Evolutionary conservation across 495 filamentous ascomycete genomes (phyloP).

Genomic region (Xylaria venustula): DNA sequence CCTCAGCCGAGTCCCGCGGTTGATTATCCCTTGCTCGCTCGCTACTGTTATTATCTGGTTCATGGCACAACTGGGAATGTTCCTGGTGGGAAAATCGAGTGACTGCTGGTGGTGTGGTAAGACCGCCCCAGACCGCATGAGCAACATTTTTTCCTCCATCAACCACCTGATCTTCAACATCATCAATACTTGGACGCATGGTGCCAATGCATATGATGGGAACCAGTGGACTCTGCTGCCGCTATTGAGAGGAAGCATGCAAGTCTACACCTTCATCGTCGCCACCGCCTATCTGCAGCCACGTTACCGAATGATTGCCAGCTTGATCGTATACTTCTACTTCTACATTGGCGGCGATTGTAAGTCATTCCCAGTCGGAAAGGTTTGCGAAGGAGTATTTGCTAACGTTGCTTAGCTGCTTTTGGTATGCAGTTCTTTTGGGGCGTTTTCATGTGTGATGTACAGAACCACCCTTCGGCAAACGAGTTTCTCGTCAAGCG

Average conservation of each 20-base stretch:
- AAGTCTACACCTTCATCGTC: slow-evolving; percentile 57
- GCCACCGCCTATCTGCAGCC: slow-evolving; percentile 57
- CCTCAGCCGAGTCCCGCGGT: slow-evolving; percentile 61
- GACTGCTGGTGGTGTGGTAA: slow-evolving; percentile 61
- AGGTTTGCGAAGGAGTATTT: background rate
- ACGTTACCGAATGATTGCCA: slow-evolving; percentile 54
- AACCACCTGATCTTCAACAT: slow-evolving; percentile 45
- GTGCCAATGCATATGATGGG: slow-evolving; percentile 59
- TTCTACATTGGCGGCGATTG: slow-evolving; percentile 51
- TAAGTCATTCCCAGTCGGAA: slow-evolving; percentile 24
- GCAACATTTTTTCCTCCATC: slow-evolving; percentile 32
- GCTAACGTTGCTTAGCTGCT: slow-evolving; percentile 35
- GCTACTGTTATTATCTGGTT: slow-evolving; percentile 59
- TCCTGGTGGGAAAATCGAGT: slow-evolving; percentile 52
- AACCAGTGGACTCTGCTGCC: slow-evolving; percentile 69
- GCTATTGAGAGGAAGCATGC: slow-evolving; percentile 59
- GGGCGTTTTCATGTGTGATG: slow-evolving; percentile 62
- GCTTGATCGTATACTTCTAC: slow-evolving; percentile 51
- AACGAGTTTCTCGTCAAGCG: slow-evolving; percentile 50
- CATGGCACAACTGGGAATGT: slow-evolving; percentile 57
- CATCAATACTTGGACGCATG: slow-evolving; percentile 57
- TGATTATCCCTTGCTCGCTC: slow-evolving; percentile 60
- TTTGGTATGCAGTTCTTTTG: slow-evolving; percentile 64
- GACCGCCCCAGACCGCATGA: slow-evolving; percentile 48
- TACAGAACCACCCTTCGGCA: slow-evolving; percentile 53